A percentile compares a stretch with the other conserved stretches of the same genome.
Conservation (phyloP, 83 land plant genomes). For the Picea engelmannii region DNA sequence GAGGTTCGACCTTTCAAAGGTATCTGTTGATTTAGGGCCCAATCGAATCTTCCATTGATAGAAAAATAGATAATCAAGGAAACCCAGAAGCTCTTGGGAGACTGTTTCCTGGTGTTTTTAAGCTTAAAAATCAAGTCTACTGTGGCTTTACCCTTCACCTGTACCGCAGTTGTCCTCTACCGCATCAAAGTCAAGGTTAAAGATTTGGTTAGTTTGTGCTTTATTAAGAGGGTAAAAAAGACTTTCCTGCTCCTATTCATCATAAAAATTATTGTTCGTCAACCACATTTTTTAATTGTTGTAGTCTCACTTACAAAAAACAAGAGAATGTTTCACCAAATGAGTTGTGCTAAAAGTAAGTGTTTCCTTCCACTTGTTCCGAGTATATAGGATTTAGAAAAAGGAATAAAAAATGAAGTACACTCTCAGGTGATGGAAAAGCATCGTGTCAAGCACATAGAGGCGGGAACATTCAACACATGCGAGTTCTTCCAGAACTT, state of each 20-base stretch:
- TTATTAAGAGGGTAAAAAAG: background rate
- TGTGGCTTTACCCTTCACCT: too few relatives aligned
- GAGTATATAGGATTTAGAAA: background rate
- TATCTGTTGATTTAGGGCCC: too few relatives aligned
- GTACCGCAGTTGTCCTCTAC: too few relatives aligned
- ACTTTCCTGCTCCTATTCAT: background rate
- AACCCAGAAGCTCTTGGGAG: too few relatives aligned
- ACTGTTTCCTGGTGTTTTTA: too few relatives aligned
- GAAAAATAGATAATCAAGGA: too few relatives aligned
- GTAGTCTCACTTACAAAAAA: background rate
- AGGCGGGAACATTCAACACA: too few relatives aligned
- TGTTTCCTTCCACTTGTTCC: background rate
- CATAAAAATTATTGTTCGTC: background rate
- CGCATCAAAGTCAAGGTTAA: slow-evolving; percentile 29
- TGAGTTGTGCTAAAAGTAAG: background rate
- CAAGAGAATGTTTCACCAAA: background rate
- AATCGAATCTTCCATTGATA: too few relatives aligned
- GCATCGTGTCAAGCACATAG: too few relatives aligned
- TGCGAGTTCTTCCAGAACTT: too few relatives aligned
- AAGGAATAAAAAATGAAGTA: background rate
- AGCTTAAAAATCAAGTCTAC: too few relatives aligned
- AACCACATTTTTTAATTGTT: slow-evolving; percentile 8
- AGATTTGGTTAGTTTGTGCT: background rate
- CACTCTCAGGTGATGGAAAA: background rate
- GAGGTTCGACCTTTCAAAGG: too few relatives aligned